Conservation (phyloP, 768 basidiomycete genomes). For the Termitomyces sp. region DNA sequence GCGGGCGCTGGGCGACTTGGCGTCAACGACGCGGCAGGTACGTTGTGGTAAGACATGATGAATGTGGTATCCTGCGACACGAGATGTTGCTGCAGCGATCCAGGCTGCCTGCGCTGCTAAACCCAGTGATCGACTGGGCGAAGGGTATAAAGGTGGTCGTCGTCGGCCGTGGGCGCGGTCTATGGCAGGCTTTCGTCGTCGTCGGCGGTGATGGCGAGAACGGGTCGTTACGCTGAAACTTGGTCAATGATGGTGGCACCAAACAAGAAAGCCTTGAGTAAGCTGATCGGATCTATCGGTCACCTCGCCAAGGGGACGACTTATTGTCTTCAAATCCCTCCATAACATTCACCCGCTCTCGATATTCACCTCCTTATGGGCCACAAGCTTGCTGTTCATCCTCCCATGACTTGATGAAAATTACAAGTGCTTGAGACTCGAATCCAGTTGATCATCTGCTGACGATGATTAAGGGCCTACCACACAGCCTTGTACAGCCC, state of each 20-base stretch:
- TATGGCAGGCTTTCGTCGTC: slow-evolving; percentile 8
- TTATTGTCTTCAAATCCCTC: background rate
- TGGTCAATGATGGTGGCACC: slow-evolving; percentile 11
- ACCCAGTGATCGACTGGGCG: background rate
- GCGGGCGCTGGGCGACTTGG: slow-evolving; percentile 78
- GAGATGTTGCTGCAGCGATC: slow-evolving; percentile 2
- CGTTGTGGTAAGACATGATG: slow-evolving; percentile 36
- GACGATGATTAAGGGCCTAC: background rate
- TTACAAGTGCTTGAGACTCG: background rate
- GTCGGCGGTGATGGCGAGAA: slow-evolving; percentile 12
- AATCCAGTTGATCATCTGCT: background rate
- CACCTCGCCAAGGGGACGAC: slow-evolving; percentile 17
- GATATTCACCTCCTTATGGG: too few species aligned
- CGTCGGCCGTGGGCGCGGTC: slow-evolving; percentile 1
- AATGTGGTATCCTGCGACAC: slow-evolving; percentile 1
- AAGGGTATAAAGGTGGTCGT: slow-evolving; percentile 8
- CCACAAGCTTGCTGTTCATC: background rate
- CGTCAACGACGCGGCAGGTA: slow-evolving; percentile 56
- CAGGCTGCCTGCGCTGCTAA: slow-evolving; percentile 8
- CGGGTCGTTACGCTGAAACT: slow-evolving; percentile 12
- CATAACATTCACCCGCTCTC: too few species aligned
- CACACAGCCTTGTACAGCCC: background rate
- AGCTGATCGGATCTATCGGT: slow-evolving; percentile 22
- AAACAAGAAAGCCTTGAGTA: slow-evolving; percentile 14
- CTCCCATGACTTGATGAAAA: background rate